A percentile compares a stretch with the other conserved stretches of the same genome.
Conservation (phyloP, 352 stramenopile genomes). For the Globisporangium radiosum region DNA sequence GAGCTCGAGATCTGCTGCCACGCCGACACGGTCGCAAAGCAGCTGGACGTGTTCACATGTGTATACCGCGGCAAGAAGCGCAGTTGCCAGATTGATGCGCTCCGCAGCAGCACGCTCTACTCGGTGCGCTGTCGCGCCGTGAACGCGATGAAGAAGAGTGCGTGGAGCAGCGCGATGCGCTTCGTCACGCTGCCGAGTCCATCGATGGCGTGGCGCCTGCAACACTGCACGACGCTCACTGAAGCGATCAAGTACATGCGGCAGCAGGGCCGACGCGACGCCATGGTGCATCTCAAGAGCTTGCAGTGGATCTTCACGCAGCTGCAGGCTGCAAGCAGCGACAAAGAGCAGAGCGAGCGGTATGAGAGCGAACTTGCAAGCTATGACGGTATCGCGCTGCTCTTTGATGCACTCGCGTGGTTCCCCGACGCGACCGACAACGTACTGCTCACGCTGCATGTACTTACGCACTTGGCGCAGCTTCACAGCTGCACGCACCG, state of each 20-base stretch:
- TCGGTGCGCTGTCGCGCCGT: conserved; percentile 40
- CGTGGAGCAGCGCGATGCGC: conserved; percentile 40
- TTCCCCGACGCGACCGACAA: conserved; percentile 16
- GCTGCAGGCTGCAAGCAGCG: conserved; percentile 21
- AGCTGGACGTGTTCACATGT: conserved; percentile 28
- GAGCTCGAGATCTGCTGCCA: conserved; percentile 55
- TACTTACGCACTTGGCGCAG: conserved; percentile 22
- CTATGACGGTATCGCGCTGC: conserved; percentile 19
- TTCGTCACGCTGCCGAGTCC: conserved; percentile 43
- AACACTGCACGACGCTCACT: conserved; percentile 34
- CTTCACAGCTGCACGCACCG: conserved; percentile 20
- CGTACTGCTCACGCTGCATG: conserved; percentile 20
- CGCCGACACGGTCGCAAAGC: conserved; percentile 1
- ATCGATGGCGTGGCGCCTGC: conserved; percentile 50
- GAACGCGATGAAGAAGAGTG: conserved; percentile 43
- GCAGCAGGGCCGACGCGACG: conserved; percentile 17
- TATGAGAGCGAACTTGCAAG: conserved; percentile 27
- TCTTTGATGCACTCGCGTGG: conserved; percentile 22
- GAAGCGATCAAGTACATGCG: conserved; percentile 41
- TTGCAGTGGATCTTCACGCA: conserved; percentile 51
- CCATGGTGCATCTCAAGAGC: conserved; percentile 22
- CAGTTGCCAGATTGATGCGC: conserved; percentile 25
- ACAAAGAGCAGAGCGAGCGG: conserved; percentile 17
- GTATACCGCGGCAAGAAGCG: conserved; percentile 29
- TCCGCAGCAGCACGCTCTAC: conserved; percentile 36